Conservation (phyloP, 2,329 filamentous ascomycete genomes). For the Exophiala viscosa region DNA sequence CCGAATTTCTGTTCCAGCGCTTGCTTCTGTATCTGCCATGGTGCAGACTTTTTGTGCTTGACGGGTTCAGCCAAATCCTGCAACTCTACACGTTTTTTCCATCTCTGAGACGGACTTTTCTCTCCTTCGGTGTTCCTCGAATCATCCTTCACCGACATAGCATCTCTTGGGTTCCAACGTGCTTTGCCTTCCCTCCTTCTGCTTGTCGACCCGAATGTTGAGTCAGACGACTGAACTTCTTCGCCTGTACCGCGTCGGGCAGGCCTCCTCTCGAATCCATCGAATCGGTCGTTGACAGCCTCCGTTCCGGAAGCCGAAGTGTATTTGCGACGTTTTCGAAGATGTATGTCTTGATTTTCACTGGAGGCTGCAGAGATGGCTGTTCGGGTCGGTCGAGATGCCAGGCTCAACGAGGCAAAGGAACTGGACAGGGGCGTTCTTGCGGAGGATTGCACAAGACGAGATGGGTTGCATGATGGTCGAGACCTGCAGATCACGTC, state of each 20-base stretch:
- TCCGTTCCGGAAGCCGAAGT: neutral
- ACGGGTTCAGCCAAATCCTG: conserved; percentile 8
- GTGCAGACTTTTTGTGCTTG: conserved; percentile 35
- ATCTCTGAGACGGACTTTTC: neutral
- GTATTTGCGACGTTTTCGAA: conserved; percentile 13
- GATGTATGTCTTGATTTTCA: neutral
- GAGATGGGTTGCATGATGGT: neutral
- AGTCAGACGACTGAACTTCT: neutral
- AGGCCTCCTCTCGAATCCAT: neutral
- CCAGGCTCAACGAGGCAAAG: neutral
- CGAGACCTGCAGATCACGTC: neutral
- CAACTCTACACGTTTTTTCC: conserved; percentile 10
- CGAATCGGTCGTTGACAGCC: neutral
- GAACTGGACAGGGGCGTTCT: neutral
- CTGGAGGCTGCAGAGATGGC: neutral
- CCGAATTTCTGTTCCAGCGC: conserved; percentile 75
- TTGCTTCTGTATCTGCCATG: conserved; percentile 73
- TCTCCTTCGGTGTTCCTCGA: too few relatives aligned
- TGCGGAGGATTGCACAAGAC: neutral
- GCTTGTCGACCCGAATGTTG: neutral
- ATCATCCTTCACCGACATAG: too few relatives aligned
- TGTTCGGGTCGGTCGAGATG: neutral
- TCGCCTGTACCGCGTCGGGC: neutral
- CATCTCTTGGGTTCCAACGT: too few relatives aligned
- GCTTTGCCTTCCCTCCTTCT: neutral